phyloP scores from a whole-genome alignment of 129 eudicot species.

The Sambucus nigra region DNA sequence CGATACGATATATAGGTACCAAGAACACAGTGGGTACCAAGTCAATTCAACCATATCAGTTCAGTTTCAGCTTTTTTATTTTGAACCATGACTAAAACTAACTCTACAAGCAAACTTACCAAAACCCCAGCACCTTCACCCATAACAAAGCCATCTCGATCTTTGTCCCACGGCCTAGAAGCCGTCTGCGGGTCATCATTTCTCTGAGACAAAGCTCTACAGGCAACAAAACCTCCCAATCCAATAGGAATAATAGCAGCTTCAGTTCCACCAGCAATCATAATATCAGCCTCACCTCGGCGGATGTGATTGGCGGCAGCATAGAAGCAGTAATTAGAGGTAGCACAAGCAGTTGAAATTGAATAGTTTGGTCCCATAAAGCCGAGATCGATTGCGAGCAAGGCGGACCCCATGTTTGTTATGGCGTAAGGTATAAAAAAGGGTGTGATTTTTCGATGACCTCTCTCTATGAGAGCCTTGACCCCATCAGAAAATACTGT shows the following conservation, averaged over 20 bases:
- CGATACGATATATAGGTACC: too few species aligned
- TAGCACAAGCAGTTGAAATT: constrained; percentile 97
- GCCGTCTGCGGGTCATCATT: constrained; percentile 95
- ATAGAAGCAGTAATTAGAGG: constrained; percentile 91
- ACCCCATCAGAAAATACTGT: constrained; percentile 87
- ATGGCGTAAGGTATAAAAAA: constrained; percentile 94
- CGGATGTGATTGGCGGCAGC: constrained; percentile 99
- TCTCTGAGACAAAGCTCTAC: constrained; percentile 98
- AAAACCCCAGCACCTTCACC: constrained; percentile 99
- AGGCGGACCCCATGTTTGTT: constrained; percentile 95
- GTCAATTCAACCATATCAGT: too few species aligned
- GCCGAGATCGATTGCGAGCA: constrained; percentile 87
- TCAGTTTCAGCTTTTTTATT: too few species aligned
- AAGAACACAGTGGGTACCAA: too few species aligned
- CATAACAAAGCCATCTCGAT: constrained; percentile 93
- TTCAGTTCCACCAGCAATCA: constrained; percentile 99
- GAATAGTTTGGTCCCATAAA: constrained; percentile 99
- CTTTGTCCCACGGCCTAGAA: constrained; percentile 98
- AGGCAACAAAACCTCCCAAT: constrained; percentile 94
- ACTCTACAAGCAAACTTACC: constrained; percentile 35
- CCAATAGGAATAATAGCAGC: constrained; percentile 94
- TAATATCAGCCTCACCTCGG: constrained; percentile 97
- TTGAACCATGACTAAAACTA: not conserved
- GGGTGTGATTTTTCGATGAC: constrained; percentile 85
- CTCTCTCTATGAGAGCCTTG: constrained; percentile 72